phyloP scores from a whole-genome alignment of 768 basidiomycete genomes.

The Leccinum sublutescens region DNA sequence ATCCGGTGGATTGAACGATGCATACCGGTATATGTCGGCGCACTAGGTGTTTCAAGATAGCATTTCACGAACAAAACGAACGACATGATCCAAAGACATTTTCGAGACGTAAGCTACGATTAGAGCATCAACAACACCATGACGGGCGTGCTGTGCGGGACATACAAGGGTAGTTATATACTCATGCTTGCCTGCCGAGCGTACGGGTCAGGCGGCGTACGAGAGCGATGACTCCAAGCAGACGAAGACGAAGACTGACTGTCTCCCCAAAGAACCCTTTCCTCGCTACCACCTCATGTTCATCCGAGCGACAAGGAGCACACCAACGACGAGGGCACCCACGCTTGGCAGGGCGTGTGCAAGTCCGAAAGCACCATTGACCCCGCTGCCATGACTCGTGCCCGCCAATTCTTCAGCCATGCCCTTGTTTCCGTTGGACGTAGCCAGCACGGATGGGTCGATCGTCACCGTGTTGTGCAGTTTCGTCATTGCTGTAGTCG shows the following conservation, averaged over 20 bases:
- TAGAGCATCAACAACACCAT: neutral
- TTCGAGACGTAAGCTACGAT: neutral
- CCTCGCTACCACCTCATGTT: neutral
- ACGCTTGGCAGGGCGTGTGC: conserved; percentile 12
- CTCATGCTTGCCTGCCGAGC: neutral
- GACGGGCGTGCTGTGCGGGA: neutral
- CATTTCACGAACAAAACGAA: neutral
- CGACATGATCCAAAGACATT: neutral
- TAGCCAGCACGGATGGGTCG: conserved; percentile 52
- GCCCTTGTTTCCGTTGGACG: conserved; percentile 57
- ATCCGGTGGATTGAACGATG: no score
- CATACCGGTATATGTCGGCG: no score
- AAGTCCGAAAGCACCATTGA: conserved; percentile 3
- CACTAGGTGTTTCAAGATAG: neutral
- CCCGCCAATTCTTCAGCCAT: conserved; percentile 16
- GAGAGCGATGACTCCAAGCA: conserved; percentile 10
- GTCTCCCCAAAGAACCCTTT: neutral
- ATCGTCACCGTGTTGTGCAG: conserved; percentile 50
- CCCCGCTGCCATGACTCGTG: conserved; percentile 6
- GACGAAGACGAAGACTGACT: conserved; percentile 9
- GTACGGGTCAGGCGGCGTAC: conserved; percentile 1
- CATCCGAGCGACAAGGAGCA: conserved; percentile 8
- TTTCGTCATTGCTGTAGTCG: conserved; percentile 43
- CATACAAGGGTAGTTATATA: conserved; percentile 9
- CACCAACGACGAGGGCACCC: conserved; percentile 16